Conservation (phyloP, 2,329 filamentous ascomycete genomes). For the Plectosphaerella plurivora region DNA sequence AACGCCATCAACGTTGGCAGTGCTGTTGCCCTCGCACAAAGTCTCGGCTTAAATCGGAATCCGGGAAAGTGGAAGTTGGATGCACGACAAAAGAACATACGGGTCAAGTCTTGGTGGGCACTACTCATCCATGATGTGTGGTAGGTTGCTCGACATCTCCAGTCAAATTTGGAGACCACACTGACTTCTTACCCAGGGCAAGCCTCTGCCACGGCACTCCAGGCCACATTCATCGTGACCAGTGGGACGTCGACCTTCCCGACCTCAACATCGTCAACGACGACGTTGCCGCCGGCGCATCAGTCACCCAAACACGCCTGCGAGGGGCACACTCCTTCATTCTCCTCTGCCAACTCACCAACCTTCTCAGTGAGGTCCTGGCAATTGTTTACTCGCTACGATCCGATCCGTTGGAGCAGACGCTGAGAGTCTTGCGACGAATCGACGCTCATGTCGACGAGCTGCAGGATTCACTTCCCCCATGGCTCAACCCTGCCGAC, state of each 20-base stretch:
- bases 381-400: not conserved
- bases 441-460: not conserved
- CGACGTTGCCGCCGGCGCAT: too few species aligned
- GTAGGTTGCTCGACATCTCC: not conserved
- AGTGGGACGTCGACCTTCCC: constrained; percentile 1
- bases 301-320: not conserved
- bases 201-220: constrained; percentile 2
- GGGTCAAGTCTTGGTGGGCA: constrained; percentile 4
- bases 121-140: constrained; percentile 4
- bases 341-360: constrained; percentile 1
- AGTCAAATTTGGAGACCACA: not conserved
- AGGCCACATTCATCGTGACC: not conserved
- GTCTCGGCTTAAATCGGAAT: constrained; percentile 5
- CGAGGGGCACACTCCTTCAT: constrained; percentile 2
- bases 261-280: not conserved
- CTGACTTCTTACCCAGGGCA: not conserved
- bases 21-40: constrained; percentile 2
- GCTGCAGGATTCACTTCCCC: not conserved
- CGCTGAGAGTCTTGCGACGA: not conserved
- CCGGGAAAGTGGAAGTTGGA: constrained; percentile 3
- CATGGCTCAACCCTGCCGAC: not conserved
- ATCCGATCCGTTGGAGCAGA: not conserved
- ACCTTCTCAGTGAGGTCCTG: constrained; percentile 1
- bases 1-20: constrained; percentile 5
- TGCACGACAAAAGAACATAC: constrained; percentile 1